phyloP scores from a whole-genome alignment of 352 stramenopile genomes.

The Globisporangium solare region DNA sequence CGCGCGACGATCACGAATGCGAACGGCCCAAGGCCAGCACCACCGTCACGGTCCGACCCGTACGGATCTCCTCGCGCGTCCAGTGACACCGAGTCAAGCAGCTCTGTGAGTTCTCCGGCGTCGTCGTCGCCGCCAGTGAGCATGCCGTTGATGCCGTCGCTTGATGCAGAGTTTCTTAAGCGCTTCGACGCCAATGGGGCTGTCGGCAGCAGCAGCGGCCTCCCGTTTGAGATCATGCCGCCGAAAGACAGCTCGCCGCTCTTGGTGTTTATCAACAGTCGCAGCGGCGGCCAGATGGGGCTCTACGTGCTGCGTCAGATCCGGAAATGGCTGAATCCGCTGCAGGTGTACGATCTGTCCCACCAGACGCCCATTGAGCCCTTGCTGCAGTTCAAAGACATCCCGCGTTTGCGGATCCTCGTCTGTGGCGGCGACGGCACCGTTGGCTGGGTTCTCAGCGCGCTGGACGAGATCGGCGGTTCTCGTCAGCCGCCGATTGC shows the following conservation, averaged over 20 bases:
- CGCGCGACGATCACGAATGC: conserved; percentile 24
- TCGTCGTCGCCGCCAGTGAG: conserved; percentile 4
- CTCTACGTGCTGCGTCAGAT: conserved; percentile 91
- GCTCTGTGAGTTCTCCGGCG: conserved; percentile 4
- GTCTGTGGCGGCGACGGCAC: conserved; percentile 95
- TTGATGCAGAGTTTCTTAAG: neutral
- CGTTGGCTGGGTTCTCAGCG: conserved; percentile 88
- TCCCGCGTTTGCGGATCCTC: conserved; percentile 88
- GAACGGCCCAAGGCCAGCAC: conserved; percentile 5
- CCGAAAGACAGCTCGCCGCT: conserved; percentile 49
- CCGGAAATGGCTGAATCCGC: conserved; percentile 90
- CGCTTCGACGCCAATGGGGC: conserved; percentile 5
- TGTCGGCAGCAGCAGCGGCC: conserved; percentile 11
- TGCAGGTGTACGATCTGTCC: conserved; percentile 95
- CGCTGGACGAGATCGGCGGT: conserved; percentile 61
- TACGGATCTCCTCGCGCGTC: conserved; percentile 7
- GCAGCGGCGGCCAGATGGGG: conserved; percentile 91
- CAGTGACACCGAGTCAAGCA: conserved; percentile 4
- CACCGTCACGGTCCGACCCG: neutral
- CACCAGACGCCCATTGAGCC: conserved; percentile 89
- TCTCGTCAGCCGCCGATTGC: conserved; percentile 88
- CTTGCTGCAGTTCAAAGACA: conserved; percentile 86
- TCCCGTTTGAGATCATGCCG: conserved; percentile 58
- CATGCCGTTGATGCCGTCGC: conserved; percentile 6
- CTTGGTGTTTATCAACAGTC: conserved; percentile 95